Evolutionary conservation across 2,329 filamentous ascomycete species (phyloP), one percentile per base, ranked within the genome.

Genomic region (Exophiala dermatitidis): DNA sequence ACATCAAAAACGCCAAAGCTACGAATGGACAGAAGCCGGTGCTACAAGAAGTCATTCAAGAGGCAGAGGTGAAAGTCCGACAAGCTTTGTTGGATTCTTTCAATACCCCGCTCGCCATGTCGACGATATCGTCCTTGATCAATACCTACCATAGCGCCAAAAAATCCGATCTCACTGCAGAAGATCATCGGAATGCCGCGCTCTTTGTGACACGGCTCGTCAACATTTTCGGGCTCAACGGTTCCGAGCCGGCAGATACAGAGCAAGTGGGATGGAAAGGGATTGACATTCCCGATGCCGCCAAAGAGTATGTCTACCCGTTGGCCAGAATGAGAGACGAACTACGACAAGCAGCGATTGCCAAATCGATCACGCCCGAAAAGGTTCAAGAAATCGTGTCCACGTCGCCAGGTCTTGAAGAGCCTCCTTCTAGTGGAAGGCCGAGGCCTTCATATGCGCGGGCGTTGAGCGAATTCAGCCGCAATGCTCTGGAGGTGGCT

Each of bases 121-220:
- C 80, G 46, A 73, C 82, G n/a, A 84, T 96, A 44, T 81, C 83
- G 1, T 82, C 88, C 52, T 73, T 96, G 28, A 84, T 96, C 57
- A 85, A 83, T 45, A 81, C 86, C 40, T 86, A 85, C 65, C 95
- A 95, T 69, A 74, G 72, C 29, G 70, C 72, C 10, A 68, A 74
- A 49, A 74, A 73, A 48, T 66, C 71, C 4, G 63, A 68, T 4
- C 61, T 81, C 1, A 74, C 77, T 4, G 67, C 73, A 5, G 66
- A 70, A 33, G 73, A 76, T 5, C 72, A 76, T 2, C 69, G 78
- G 43, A 73, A 73, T 7, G 68, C 88, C 50, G 89, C 86, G 4
- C 77, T 80, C 48, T 96, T 87, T 84, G 76, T 95, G 42, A 95
- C 90, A 1, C 82, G 82, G 53, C 85, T 95, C 54, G 83, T 93